Evolutionary conservation across 805 yeast species (phyloP), one percentile per base, ranked within the genome.

Genomic region (Schwanniomyces pseudopolymorphus): DNA sequence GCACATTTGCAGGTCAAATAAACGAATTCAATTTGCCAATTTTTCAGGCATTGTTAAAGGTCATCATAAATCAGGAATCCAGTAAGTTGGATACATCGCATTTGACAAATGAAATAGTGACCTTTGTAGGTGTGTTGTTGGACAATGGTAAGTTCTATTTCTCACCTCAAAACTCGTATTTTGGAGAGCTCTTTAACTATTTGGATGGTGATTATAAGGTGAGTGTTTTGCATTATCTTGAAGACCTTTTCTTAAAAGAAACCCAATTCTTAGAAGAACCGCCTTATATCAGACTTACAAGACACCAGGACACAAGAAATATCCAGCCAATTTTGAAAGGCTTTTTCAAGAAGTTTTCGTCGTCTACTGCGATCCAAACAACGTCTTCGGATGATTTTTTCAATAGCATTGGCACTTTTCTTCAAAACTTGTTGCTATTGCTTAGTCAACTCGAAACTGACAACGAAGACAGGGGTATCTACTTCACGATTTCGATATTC

Each of bases 311-410:
- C 1, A 46, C 39, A 3, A 28, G 19, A 4, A 57, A 74, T 48
- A 50, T 72, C 38, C 54, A 78, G 1, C 70, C 72, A 0, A 59
- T 64, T 11, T 59, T 79, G 40, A 69, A 66, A 42, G 79, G 74
- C 51, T 74, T 69, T 41, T 73, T 79, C 42, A 71, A 72, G 26
- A 77, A 74, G 50, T 77, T 80, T 50, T 70, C 79, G 3, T 68
- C 72, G 8, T 56, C 69, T 4, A 59, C 66, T 0, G 42, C 56
- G 5, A 60, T 59, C 4, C 51, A 42, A 6, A 57, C 64, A 9
- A 59, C 52, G 6, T 50, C 61, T 4, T 51, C 60, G 19, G 39
- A 47, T 2, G 47, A 42, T 20, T 55, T 64, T 11, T 68, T 67
- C 45, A 52, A 54, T 3, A 51, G 54, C 5, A 42, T 69, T 11